Evolutionary conservation across 2,329 filamentous ascomycete genomes (phyloP).

Genomic region (Penicillium griseofulvum): DNA sequence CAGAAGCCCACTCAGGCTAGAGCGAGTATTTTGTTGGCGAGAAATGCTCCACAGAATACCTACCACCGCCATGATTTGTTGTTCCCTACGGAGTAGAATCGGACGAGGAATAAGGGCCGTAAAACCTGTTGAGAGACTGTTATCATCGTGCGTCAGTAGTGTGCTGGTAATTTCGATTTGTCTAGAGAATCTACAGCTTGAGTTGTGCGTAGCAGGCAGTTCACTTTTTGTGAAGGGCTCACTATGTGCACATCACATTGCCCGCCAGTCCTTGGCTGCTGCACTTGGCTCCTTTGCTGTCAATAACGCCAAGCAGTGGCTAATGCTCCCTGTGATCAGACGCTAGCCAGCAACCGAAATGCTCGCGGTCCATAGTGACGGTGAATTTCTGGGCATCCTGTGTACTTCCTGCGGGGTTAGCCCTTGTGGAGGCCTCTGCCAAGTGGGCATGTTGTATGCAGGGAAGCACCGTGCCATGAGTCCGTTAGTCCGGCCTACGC

Average conservation of each 20-base stretch:
- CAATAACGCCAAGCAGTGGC: slow-evolving; percentile 13
- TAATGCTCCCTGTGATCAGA: slow-evolving; percentile 6
- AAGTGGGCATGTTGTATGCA: slow-evolving; percentile 7
- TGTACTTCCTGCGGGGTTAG: slow-evolving; percentile 16
- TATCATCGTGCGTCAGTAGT: neutral
- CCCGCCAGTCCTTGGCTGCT: neutral
- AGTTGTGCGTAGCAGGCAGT: neutral
- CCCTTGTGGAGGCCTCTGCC: slow-evolving; percentile 10
- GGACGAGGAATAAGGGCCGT: neutral
- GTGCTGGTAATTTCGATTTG: neutral
- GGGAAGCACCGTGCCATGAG: neutral
- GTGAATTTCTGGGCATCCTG: slow-evolving; percentile 4
- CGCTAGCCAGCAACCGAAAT: neutral
- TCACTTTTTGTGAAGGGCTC: neutral
- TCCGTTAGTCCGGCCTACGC: neutral
- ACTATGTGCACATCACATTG: neutral
- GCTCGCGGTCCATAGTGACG: neutral
- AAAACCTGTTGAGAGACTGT: neutral
- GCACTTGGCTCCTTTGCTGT: slow-evolving; percentile 11
- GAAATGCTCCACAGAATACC: slow-evolving; percentile 1
- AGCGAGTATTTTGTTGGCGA: neutral
- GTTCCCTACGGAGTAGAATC: neutral
- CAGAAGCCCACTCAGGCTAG: neutral
- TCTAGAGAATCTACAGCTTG: neutral
- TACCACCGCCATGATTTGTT: slow-evolving; percentile 1